Conservation (phyloP, 2,329 filamentous ascomycete species). For the Alternaria dauci region DNA sequence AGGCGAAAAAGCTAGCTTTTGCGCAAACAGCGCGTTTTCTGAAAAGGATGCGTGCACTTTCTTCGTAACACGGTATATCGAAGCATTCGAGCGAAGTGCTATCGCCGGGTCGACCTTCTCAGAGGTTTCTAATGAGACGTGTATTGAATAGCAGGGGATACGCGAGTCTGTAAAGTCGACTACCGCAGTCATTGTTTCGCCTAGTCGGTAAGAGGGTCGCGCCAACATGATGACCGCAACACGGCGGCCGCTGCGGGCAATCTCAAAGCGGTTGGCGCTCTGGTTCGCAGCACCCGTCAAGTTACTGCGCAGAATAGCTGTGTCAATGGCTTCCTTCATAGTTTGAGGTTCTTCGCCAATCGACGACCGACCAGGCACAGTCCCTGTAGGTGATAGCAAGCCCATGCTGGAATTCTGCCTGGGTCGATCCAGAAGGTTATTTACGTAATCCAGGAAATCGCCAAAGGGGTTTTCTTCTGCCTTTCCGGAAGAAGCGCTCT, state of each 20-base stretch:
- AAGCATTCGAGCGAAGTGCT: constrained; percentile 83
- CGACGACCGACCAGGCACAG: constrained; percentile 57
- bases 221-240: constrained; percentile 91
- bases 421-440: constrained; percentile 55
- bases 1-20: constrained; percentile 79
- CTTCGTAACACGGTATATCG: constrained; percentile 85
- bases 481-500: constrained; percentile 24
- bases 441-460: constrained; percentile 56
- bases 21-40: constrained; percentile 83
- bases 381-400: constrained; percentile 77
- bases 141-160: constrained; percentile 84
- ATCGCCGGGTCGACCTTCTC: constrained; percentile 83
- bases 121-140: constrained; percentile 83
- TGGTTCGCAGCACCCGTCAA: constrained; percentile 72
- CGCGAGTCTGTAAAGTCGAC: constrained; percentile 83
- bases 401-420: constrained; percentile 54
- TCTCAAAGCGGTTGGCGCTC: constrained; percentile 93
- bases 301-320: constrained; percentile 78
- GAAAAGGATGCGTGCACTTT: constrained; percentile 80
- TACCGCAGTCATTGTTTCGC: constrained; percentile 83
- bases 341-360: constrained; percentile 67
- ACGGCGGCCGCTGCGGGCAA: constrained; percentile 88
- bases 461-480: constrained; percentile 55
- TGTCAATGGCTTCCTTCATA: constrained; percentile 86
- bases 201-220: constrained; percentile 85